A percentile compares a stretch with the other conserved stretches of the same genome.
Evolutionary conservation across 2,329 filamentous ascomycete species (phyloP).

Genomic region (Aspergillus fructus): DNA sequence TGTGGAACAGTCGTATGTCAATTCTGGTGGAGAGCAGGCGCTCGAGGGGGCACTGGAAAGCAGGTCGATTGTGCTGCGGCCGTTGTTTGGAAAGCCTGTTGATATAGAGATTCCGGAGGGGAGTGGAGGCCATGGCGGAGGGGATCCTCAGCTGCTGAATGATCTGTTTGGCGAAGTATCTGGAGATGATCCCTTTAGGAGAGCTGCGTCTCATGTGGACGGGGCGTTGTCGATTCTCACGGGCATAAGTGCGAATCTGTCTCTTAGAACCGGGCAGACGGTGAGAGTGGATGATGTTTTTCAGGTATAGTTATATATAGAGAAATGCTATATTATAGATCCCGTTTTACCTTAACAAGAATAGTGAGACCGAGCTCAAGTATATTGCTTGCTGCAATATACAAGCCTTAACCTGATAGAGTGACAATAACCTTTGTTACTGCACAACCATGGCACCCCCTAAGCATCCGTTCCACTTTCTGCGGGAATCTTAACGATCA

Average conservation of each 20-base stretch:
- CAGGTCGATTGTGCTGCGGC: slow-evolving; percentile 43
- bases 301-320: not conserved
- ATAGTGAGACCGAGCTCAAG: too few species aligned
- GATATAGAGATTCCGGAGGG: slow-evolving; percentile 55
- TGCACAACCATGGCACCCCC: too few species aligned
- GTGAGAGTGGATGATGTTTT: slow-evolving; percentile 54
- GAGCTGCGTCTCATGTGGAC: slow-evolving; percentile 60
- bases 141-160: slow-evolving; percentile 57
- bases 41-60: slow-evolving; percentile 28
- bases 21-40: slow-evolving; percentile 59
- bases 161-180: slow-evolving; percentile 55
- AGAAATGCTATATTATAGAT: too few species aligned
- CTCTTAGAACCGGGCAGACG: slow-evolving; percentile 57
- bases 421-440: too few species aligned
- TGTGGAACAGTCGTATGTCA: slow-evolving; percentile 57
- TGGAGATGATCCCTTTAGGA: slow-evolving; percentile 48
- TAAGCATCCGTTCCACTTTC: too few species aligned
- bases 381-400: too few species aligned
- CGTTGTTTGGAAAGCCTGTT: slow-evolving; percentile 57
- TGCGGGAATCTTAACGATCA: too few species aligned
- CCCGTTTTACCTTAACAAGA: too few species aligned
- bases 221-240: slow-evolving; percentile 60
- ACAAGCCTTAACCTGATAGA: too few species aligned
- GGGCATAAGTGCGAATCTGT: slow-evolving; percentile 59
- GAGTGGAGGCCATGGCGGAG: slow-evolving; percentile 59